Base-by-base conservation (phyloP, 306 rosid species). In the Argentina anserina region DNA sequence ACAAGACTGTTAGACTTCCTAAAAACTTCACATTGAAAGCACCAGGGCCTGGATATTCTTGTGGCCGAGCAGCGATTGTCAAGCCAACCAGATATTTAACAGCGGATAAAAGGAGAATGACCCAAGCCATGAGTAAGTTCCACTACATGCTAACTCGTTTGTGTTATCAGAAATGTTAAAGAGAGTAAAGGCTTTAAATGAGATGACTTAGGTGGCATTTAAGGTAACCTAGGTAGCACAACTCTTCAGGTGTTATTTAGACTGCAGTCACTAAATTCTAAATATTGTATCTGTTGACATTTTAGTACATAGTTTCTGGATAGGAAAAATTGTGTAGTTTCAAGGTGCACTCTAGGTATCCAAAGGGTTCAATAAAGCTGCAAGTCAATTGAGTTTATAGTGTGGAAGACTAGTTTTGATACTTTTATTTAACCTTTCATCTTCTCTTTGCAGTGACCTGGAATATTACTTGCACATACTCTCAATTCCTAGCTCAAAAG, bases 401-500 rank as follows among this genome's bases (percentile, higher is more conserved):
- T 17, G 46, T 66, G 63, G 15, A 15, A 70, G 73, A 58, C n/a
- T 6, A 71, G 50, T 62, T 64, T 56, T 55, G 39, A 53, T 52
- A 75, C 18, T 78, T 50, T 74, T 74, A 43, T 64, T 75, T 47
- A 74, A 67, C 62, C 36, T 43, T 39, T 59, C 33, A 34, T 74
- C 60, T 40, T 80, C 79, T 82, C 84, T 46, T 76, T 70, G 78
- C 93, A 91, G 99, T 94, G 99, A 94, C 99, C 67, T 94, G 99
- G 99, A 94, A 94, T 65, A 37, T 94, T 80, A 94, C 99, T 46
- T 94, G 99, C 89, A 89, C 95, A 2, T 94, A 91, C 79, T 94
- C 99, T 58, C 99, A 94, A 78, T 94, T 94, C 78, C 83, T 94
- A 67, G 97, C 97, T 76, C 97, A 91, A 75, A 94, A 94, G 96